These are phyloP conservation scores for Hippophae rhamnoides DNA, from an alignment of 306 rosid species.

Conservation along the genomic window DNA sequence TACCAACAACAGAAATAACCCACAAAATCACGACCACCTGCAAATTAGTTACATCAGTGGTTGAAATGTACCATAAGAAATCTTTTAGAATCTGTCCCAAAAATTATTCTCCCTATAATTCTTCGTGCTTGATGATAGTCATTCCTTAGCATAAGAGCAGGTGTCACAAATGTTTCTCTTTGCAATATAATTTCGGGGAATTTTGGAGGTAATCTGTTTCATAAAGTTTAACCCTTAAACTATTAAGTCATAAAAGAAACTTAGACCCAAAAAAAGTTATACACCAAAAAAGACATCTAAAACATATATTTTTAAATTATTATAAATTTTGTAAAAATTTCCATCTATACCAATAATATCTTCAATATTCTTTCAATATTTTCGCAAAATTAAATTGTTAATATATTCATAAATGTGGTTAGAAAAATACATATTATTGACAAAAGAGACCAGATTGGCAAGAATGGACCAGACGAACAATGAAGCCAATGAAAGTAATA, in stretches of 20 bases:
- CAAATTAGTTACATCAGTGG: constrained; percentile 22
- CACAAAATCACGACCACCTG: constrained; percentile 37
- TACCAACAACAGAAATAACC: constrained; percentile 36
- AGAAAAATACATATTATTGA: too few species aligned
- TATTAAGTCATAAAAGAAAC: neutral
- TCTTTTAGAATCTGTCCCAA: constrained; percentile 30
- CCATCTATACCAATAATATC: too few species aligned
- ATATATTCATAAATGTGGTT: constrained; percentile 4
- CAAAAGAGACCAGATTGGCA: constrained; percentile 14
- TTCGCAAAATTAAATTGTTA: too few species aligned
- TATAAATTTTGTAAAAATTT: too few species aligned
- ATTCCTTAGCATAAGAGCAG: constrained; percentile 27
- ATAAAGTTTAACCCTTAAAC: neutral
- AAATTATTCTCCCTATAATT: constrained; percentile 30
- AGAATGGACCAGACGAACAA: constrained; percentile 39
- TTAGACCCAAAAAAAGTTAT: neutral
- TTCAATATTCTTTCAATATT: too few species aligned
- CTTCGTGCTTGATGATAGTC: constrained; percentile 20
- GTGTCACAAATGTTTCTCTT: constrained; percentile 21
- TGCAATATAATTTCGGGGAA: constrained; percentile 27
- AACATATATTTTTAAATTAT: too few species aligned
- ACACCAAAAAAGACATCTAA: neutral
- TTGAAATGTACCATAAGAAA: constrained; percentile 34
- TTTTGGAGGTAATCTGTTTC: constrained; percentile 33
- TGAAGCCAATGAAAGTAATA: constrained; percentile 23